Evolutionary conservation across 352 stramenopile genomes (phyloP).

Genomic region (Aphanomyces invadans): DNA sequence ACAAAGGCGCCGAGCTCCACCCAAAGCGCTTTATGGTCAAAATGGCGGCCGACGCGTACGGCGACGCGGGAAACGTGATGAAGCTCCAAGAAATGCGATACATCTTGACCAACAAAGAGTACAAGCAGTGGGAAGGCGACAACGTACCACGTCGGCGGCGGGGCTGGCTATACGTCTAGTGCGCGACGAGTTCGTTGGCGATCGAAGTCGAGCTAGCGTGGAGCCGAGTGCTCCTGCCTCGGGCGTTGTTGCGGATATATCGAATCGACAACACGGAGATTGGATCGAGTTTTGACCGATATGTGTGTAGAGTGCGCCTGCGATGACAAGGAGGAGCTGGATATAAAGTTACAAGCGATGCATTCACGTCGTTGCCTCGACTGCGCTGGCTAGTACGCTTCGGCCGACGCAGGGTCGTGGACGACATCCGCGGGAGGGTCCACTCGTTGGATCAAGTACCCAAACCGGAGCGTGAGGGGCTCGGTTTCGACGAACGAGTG

Average conservation of each 20-base stretch:
- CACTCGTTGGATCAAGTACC: neutral
- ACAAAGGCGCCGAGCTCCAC: neutral
- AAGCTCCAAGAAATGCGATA: constrained; percentile 12
- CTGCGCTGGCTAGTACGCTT: too few relatives aligned
- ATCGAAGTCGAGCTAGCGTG: too few relatives aligned
- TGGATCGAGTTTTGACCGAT: too few relatives aligned
- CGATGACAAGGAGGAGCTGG: too few relatives aligned
- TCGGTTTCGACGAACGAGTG: neutral
- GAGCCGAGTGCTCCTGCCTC: too few relatives aligned
- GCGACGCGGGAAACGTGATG: neutral
- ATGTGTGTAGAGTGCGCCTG: too few relatives aligned
- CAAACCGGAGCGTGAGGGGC: neutral
- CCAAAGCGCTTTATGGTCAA: constrained; percentile 19
- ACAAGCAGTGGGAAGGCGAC: neutral
- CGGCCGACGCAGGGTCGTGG: neutral
- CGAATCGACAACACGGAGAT: too few relatives aligned
- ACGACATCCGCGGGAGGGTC: neutral
- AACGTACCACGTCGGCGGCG: neutral
- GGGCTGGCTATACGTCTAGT: neutral
- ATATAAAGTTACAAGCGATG: too few relatives aligned
- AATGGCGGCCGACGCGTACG: neutral
- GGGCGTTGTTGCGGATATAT: too few relatives aligned
- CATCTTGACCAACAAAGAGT: neutral
- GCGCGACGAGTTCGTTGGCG: neutral
- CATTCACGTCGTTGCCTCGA: too few relatives aligned